phyloP scores from a whole-genome alignment of 306 rosid genomes.

The Quercus variabilis region DNA sequence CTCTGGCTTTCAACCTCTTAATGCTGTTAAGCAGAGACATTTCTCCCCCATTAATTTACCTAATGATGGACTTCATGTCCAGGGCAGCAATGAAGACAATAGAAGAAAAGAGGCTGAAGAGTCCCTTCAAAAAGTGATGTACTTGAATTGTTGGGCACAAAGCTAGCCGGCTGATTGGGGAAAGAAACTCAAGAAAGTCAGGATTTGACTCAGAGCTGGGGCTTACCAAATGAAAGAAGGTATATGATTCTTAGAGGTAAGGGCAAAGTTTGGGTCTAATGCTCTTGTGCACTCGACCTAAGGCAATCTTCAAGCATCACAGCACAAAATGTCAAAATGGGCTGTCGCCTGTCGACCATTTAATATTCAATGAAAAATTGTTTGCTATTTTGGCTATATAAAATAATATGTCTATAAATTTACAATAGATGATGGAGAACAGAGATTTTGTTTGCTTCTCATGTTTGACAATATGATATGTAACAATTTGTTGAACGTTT shows the following conservation, averaged over 20 bases:
- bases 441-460: not conserved
- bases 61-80: not conserved
- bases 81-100: not conserved
- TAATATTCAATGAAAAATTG: not conserved
- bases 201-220: not conserved
- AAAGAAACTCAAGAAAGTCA: not conserved
- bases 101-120: conserved; percentile 12
- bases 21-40: not conserved
- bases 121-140: conserved; percentile 29
- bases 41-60: not conserved
- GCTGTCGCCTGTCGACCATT: not conserved
- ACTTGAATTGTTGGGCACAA: conserved; percentile 26
- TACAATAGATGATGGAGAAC: not conserved
- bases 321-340: not conserved
- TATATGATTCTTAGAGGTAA: not conserved
- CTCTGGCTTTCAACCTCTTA: not conserved
- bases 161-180: not conserved
- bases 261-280: no score
- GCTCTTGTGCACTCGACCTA: no score
- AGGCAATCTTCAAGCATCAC: not conserved
- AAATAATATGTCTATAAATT: not conserved
- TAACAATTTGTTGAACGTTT: not conserved
- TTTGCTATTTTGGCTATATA: not conserved
- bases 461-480: not conserved
- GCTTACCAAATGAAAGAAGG: not conserved